These are phyloP conservation scores for Panicum hallii DNA, from an alignment of 202 grass and related monocot species.

Conservation along the genomic window DNA sequence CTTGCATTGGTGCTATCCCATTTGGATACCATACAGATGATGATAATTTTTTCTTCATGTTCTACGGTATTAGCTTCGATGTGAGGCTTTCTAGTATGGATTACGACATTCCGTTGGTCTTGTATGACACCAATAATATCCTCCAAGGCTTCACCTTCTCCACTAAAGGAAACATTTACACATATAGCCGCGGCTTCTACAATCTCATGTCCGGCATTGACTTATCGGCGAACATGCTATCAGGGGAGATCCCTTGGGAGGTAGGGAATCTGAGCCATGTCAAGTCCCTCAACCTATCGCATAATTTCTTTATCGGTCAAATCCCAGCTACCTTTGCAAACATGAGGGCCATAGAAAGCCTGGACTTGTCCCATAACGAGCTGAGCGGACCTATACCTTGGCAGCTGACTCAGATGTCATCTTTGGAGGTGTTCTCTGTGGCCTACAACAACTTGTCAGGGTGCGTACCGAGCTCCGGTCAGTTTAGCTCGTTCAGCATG, in stretches of 20 bases:
- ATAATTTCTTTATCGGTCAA: neutral
- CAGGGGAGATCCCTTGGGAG: slow-evolving; percentile 9
- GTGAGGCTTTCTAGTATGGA: too few species aligned
- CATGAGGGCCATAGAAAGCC: neutral
- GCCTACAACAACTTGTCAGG: slow-evolving; percentile 23
- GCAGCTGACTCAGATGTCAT: neutral
- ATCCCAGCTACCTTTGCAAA: neutral
- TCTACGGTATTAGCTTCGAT: too few species aligned
- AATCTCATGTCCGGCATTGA: slow-evolving; percentile 36
- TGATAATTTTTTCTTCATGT: too few species aligned
- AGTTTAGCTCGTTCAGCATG: neutral
- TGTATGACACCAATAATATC: rapidly evolving
- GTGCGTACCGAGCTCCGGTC: neutral
- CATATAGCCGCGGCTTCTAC: neutral
- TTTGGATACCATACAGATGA: slow-evolving; percentile 14
- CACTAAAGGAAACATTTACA: neutral
- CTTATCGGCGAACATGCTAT: slow-evolving; percentile 27
- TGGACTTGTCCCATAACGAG: neutral
- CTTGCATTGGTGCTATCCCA: slow-evolving; percentile 28
- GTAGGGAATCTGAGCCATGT: neutral
- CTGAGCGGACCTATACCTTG: neutral
- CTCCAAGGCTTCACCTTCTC: neutral
- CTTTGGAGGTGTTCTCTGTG: neutral
- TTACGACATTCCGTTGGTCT: too few species aligned
- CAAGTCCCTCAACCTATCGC: slow-evolving; percentile 10